Percentiles rank a stretch among this genome's conserved stretches.
Conservation (phyloP, 768 basidiomycete species). For the Cubamyces sp. region DNA sequence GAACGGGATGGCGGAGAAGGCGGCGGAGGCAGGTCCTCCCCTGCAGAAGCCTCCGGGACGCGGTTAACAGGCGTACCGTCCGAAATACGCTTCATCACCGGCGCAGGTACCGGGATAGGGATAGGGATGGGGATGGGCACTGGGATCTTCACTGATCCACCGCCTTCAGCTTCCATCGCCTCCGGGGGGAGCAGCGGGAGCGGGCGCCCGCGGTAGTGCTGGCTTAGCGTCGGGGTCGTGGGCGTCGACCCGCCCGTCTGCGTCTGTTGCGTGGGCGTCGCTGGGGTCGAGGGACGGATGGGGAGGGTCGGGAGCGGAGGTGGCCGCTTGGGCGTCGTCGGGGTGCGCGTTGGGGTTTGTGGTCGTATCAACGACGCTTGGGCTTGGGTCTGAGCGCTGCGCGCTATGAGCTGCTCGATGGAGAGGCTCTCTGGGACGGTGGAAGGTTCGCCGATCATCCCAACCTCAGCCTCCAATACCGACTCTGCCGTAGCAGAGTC, state of each 20-base stretch:
- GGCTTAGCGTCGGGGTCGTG: slow-evolving; percentile 26
- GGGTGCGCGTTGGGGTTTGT: slow-evolving; percentile 4
- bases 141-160: no score
- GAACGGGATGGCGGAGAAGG: neutral
- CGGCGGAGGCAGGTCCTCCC: neutral
- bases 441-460: slow-evolving; percentile 7
- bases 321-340: slow-evolving; percentile 10
- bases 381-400: neutral
- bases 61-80: slow-evolving; percentile 15
- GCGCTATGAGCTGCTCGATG: slow-evolving; percentile 21
- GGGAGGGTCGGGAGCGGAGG: neutral
- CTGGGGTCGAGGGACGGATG: slow-evolving; percentile 19
- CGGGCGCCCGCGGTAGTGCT: slow-evolving; percentile 60
- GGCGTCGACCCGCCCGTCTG: slow-evolving; percentile 16
- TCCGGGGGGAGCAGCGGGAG: slow-evolving; percentile 49
- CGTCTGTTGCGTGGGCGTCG: slow-evolving; percentile 19
- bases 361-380: neutral
- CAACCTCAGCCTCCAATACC: neutral
- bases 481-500: neutral
- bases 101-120: no score
- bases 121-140: no score
- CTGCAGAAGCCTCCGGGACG: neutral
- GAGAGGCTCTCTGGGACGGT: slow-evolving; percentile 6
- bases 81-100: slow-evolving; percentile 14
- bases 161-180: neutral